Evolutionary conservation across 305 asterid genomes (phyloP).

Genomic region (Withania somnifera): DNA sequence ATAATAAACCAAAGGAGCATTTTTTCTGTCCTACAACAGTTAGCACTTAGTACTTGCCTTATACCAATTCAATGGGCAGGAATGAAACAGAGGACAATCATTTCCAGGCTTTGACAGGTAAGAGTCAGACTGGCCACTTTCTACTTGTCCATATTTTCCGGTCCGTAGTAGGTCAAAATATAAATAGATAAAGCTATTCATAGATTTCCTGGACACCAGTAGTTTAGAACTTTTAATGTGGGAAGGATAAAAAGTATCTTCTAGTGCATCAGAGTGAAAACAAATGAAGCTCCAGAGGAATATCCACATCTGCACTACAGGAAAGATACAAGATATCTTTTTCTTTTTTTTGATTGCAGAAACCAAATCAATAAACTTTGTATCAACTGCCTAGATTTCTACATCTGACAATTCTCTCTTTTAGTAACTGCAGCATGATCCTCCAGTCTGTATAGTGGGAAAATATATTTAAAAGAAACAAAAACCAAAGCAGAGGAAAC

Average conservation of each 20-base stretch:
- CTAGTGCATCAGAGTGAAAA: background rate
- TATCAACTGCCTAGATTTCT: background rate
- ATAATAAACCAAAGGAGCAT: background rate
- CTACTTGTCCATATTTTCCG: background rate
- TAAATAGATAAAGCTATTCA: background rate
- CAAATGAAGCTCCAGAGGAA: background rate
- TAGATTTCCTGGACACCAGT: background rate
- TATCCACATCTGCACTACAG: background rate
- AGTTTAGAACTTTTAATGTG: background rate
- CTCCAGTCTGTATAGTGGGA: background rate
- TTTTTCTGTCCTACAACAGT: background rate
- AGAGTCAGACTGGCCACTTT: background rate
- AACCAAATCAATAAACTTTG: background rate
- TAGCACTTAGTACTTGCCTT: background rate
- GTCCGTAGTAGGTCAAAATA: background rate
- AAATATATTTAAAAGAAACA: background rate
- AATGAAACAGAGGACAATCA: background rate
- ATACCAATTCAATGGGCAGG: background rate
- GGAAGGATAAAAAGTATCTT: background rate
- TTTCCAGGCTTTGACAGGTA: background rate
- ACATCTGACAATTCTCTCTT: background rate
- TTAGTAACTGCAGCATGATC: background rate
- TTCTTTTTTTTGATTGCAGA: background rate
- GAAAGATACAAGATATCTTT: background rate
- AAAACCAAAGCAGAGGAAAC: background rate